A percentile compares a stretch with the other conserved stretches of the same genome.
phyloP scores from a whole-genome alignment of 345 rosid species.

The Dipteronia dyeriana region DNA sequence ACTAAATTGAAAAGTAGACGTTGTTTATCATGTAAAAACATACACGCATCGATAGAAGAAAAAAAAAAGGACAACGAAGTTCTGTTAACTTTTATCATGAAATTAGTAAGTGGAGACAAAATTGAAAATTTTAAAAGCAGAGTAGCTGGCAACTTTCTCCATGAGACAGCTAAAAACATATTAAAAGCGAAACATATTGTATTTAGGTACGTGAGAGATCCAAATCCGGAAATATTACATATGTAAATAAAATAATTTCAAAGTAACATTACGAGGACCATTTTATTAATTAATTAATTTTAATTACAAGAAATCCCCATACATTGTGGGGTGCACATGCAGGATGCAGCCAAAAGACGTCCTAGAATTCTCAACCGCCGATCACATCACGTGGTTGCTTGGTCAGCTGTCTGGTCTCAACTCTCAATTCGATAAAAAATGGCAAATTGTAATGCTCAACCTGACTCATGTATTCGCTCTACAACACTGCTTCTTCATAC shows the following conservation, averaged over 20 bases:
- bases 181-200: not conserved
- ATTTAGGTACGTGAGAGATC: not conserved
- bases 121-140: not conserved
- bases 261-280: not conserved
- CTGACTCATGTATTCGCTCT: not conserved
- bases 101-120: too few species aligned
- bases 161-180: not conserved
- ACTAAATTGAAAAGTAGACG: too few species aligned
- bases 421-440: not conserved
- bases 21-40: too few species aligned
- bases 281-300: not conserved
- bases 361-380: slow-evolving; percentile 29
- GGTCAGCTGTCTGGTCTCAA: slow-evolving; percentile 24
- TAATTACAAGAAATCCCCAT: not conserved
- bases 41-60: too few species aligned
- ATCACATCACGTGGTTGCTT: slow-evolving; percentile 32
- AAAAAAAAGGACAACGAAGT: too few species aligned
- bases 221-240: slow-evolving; percentile 7
- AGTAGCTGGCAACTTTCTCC: not conserved
- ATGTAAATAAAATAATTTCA: not conserved
- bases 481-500: not conserved
- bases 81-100: too few species aligned
- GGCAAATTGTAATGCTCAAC: not conserved
- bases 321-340: not conserved
- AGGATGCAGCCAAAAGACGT: slow-evolving; percentile 1